phyloP scores from a whole-genome alignment of 805 yeast genomes.

The Brettanomyces nanus region DNA sequence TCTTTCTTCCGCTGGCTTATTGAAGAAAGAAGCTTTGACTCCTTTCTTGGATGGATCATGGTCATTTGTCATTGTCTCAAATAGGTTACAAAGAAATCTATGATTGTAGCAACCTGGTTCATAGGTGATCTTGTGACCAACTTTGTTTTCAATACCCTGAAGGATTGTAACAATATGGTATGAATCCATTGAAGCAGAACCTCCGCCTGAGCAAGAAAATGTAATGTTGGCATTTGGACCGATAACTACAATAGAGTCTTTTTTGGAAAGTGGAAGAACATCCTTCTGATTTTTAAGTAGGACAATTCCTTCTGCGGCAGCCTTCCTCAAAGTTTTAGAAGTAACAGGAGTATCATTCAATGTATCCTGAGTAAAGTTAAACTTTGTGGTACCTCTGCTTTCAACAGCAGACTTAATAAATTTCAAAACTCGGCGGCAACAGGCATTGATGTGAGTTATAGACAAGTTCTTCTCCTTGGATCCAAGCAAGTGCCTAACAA shows the following conservation, averaged over 20 bases:
- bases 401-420: constrained; percentile 36
- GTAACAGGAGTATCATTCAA: constrained; percentile 42
- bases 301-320: constrained; percentile 45
- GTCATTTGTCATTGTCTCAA: constrained; percentile 1
- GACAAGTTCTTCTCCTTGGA: constrained; percentile 13
- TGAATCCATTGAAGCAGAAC: constrained; percentile 40
- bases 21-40: constrained; percentile 21
- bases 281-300: constrained; percentile 44
- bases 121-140: constrained; percentile 19
- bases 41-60: constrained; percentile 18
- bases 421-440: constrained; percentile 39
- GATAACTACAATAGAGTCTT: constrained; percentile 38
- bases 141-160: constrained; percentile 12
- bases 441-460: constrained; percentile 31
- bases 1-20: constrained; percentile 18
- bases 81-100: constrained; percentile 11
- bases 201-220: constrained; percentile 45
- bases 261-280: constrained; percentile 38
- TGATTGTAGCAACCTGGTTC: constrained; percentile 28
- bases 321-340: constrained; percentile 30
- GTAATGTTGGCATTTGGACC: constrained; percentile 51
- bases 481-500: constrained; percentile 1
- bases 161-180: constrained; percentile 13
- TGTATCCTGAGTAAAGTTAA: constrained; percentile 28
- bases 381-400: constrained; percentile 31